Percentiles rank a stretch among this genome's conserved stretches.
Conservation (phyloP, 768 basidiomycete species). For the Suillus luteus region DNA sequence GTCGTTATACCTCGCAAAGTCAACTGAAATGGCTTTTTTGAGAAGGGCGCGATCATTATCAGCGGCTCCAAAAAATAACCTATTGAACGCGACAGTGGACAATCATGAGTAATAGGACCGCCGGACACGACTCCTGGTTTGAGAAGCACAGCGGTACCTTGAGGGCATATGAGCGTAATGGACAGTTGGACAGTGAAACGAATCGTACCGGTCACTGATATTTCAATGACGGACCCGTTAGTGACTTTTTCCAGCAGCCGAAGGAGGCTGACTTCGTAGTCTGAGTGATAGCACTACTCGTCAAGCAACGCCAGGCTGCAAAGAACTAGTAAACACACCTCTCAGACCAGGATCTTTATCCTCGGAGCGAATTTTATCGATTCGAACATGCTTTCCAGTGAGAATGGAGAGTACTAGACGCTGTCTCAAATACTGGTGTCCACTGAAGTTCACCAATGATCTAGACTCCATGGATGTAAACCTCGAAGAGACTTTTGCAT, state of each 20-base stretch:
- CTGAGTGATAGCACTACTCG: conserved; percentile 39
- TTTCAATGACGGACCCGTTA: conserved; percentile 94
- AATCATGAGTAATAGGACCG: conserved; percentile 81
- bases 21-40: conserved; percentile 81
- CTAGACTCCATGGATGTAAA: conserved; percentile 41
- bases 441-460: conserved; percentile 61
- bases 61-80: conserved; percentile 95
- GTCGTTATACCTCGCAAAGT: conserved; percentile 91
- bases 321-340: conserved; percentile 47
- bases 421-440: conserved; percentile 81
- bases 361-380: conserved; percentile 85
- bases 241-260: conserved; percentile 87
- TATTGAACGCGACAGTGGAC: conserved; percentile 83
- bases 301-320: conserved; percentile 3
- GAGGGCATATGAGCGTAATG: conserved; percentile 4
- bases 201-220: conserved; percentile 85
- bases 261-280: conserved; percentile 91
- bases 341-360: conserved; percentile 95
- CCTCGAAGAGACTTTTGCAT: conserved; percentile 10
- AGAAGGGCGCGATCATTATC: conserved; percentile 88
- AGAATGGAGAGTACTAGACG: conserved; percentile 88
- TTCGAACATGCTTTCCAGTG: conserved; percentile 80
- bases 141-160: conserved; percentile 88
- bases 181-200: neutral
- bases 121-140: conserved; percentile 93